Evolutionary conservation across 208 protist genomes (phyloP).

Genomic region (Leishmania martiniquensis): DNA sequence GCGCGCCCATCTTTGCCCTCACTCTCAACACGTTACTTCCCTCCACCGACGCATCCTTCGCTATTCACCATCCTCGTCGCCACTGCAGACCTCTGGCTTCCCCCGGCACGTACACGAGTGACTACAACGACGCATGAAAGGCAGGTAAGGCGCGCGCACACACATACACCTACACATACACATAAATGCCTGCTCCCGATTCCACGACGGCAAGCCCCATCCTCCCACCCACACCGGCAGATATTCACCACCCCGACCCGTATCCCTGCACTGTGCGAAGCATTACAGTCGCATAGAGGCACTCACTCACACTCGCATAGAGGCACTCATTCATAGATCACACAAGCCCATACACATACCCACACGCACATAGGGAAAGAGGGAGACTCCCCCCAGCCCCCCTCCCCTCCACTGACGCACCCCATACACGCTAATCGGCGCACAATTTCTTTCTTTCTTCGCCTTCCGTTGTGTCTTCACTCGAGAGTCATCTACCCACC

Average conservation of each 20-base stretch:
- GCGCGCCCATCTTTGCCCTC: background rate
- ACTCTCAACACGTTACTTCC: too few relatives aligned
- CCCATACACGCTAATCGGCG: too few relatives aligned
- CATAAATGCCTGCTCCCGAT: background rate
- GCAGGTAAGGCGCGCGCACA: background rate
- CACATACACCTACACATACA: background rate
- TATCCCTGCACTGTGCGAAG: background rate
- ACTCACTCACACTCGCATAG: background rate
- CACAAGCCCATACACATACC: constrained; percentile 1
- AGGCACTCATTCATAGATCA: background rate
- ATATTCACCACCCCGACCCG: background rate
- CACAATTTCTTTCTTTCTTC: background rate
- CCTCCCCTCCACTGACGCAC: background rate
- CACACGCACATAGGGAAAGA: background rate
- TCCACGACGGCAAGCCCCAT: background rate
- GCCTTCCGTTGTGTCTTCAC: background rate
- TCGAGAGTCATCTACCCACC: background rate
- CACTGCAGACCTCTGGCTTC: background rate
- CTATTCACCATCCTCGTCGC: background rate
- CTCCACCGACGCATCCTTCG: too few relatives aligned
- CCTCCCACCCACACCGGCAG: background rate
- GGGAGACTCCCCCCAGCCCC: background rate
- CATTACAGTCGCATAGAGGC: background rate
- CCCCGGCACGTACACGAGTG: background rate
- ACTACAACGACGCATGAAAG: background rate